Conservation (phyloP, 148 eudicot genomes). For the Amaranthus palmeri region DNA sequence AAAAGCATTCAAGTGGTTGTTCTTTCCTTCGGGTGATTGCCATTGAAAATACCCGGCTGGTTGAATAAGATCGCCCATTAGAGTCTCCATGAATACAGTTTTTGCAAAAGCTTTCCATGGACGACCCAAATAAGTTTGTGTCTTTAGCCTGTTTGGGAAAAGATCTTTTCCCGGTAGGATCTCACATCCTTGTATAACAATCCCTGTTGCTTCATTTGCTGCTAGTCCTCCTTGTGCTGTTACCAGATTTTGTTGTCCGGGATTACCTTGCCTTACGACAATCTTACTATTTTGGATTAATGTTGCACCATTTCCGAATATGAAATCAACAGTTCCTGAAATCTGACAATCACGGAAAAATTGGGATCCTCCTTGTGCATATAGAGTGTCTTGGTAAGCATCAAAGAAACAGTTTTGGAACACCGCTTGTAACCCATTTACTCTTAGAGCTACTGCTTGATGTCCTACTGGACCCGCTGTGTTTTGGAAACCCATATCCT, state of each 20-base stretch:
- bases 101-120: constrained; percentile 44
- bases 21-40: constrained; percentile 23
- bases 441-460: constrained; percentile 55
- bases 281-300: constrained; percentile 37
- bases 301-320: constrained; percentile 42
- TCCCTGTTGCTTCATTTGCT: constrained; percentile 23
- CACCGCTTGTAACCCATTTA: constrained; percentile 30
- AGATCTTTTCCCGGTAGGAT: constrained; percentile 30
- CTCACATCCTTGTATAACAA: constrained; percentile 44
- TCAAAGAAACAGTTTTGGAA: constrained; percentile 44
- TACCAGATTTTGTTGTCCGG: constrained; percentile 34
- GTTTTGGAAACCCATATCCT: constrained; percentile 46
- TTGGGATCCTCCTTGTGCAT: constrained; percentile 44
- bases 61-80: constrained; percentile 37
- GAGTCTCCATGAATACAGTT: constrained; percentile 38
- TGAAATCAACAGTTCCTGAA: constrained; percentile 56
- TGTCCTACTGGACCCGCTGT: constrained; percentile 48
- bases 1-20: constrained; percentile 20
- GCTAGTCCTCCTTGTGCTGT: constrained; percentile 45
- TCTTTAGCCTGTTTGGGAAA: constrained; percentile 21
- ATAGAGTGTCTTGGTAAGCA: constrained; percentile 60
- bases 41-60: constrained; percentile 42
- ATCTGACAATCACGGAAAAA: constrained; percentile 53
- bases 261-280: constrained; percentile 27
- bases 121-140: constrained; percentile 43